Evolutionary conservation across 768 basidiomycete genomes (phyloP).

Genomic region (Phylloporus scabripes): DNA sequence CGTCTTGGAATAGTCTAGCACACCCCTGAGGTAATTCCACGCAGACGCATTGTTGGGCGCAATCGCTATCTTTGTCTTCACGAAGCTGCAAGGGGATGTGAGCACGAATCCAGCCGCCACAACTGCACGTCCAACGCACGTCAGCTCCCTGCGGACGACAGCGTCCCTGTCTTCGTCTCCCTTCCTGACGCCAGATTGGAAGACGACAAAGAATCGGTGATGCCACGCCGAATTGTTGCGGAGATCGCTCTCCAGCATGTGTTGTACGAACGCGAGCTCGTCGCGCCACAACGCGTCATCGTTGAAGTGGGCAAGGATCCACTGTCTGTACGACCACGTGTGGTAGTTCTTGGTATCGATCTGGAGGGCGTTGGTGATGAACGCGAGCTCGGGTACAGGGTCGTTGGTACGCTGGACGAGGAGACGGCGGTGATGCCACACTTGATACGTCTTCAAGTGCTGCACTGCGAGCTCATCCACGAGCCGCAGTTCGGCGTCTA

Average conservation of each 20-base stretch:
- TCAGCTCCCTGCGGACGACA: constrained; percentile 63
- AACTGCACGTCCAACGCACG: constrained; percentile 46
- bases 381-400: constrained; percentile 66
- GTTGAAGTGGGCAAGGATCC: constrained; percentile 84
- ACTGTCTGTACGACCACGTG: constrained; percentile 97
- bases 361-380: constrained; percentile 67
- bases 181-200: constrained; percentile 55
- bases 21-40: constrained; percentile 94
- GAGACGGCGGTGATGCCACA: constrained; percentile 90
- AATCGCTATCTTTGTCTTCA: constrained; percentile 75
- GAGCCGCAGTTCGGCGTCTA: constrained; percentile 72
- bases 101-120: background rate
- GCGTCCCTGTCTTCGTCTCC: constrained; percentile 59
- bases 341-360: constrained; percentile 96
- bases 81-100: constrained; percentile 45
- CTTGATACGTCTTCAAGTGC: constrained; percentile 94
- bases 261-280: constrained; percentile 73
- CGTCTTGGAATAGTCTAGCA: constrained; percentile 57
- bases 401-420: constrained; percentile 53
- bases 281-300: constrained; percentile 62
- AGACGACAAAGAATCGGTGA: constrained; percentile 87
- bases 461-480: constrained; percentile 85
- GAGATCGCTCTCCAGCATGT: constrained; percentile 67
- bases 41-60: constrained; percentile 93
- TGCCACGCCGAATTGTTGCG: constrained; percentile 99